phyloP scores from a whole-genome alignment of 1,139 yeast genomes.

The Nakaseomyces sp. region DNA sequence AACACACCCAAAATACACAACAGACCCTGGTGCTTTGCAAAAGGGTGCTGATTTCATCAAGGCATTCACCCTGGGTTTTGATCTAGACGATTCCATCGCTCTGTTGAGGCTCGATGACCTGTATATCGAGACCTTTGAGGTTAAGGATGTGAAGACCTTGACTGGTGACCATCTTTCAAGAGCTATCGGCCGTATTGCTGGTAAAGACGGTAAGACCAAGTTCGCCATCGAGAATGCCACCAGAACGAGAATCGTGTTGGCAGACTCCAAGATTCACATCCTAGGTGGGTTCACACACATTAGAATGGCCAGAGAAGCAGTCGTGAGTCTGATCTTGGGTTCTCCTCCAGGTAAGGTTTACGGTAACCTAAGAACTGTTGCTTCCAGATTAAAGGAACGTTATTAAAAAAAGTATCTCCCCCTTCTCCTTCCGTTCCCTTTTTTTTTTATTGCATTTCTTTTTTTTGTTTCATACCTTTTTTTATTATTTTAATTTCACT shows the following conservation, averaged over 20 bases:
- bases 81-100: constrained; percentile 94
- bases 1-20: constrained; percentile 68
- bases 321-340: constrained; percentile 89
- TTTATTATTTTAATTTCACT: too few relatives aligned
- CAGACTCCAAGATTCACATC: constrained; percentile 92
- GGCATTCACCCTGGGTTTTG: constrained; percentile 93
- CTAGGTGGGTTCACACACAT: constrained; percentile 95
- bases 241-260: constrained; percentile 92
- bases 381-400: constrained; percentile 94
- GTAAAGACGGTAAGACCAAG: constrained; percentile 97
- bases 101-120: constrained; percentile 86
- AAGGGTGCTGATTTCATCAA: constrained; percentile 95
- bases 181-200: constrained; percentile 99
- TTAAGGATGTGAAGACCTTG: constrained; percentile 91
- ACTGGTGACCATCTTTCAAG: constrained; percentile 94
- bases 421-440: neutral
- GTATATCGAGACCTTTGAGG: constrained; percentile 92
- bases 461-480: neutral
- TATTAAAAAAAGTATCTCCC: constrained; percentile 38
- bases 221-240: constrained; percentile 98
- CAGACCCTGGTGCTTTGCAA: constrained; percentile 89
- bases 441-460: neutral
- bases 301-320: constrained; percentile 95
- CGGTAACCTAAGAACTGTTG: constrained; percentile 93
- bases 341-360: constrained; percentile 98